These are phyloP conservation scores for Annulohypoxylon nitens DNA, from an alignment of 495 filamentous ascomycete genomes.

Conservation along the genomic window DNA sequence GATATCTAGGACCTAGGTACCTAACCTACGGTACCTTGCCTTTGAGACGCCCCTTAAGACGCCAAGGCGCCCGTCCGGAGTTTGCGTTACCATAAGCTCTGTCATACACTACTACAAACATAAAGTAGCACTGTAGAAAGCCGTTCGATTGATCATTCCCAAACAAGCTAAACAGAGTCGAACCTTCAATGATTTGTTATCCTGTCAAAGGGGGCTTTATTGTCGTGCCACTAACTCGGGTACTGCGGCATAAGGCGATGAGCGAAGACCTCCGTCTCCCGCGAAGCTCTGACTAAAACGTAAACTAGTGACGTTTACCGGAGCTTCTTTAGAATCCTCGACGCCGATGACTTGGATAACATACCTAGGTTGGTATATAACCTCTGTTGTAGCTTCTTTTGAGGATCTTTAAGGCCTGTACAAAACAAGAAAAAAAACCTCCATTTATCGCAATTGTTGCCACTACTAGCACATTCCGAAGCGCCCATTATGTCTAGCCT, in stretches of 20 bases:
- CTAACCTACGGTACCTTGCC: neutral
- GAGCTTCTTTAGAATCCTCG: neutral
- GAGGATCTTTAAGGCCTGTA: neutral
- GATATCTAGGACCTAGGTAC: too few relatives aligned
- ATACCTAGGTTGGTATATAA: neutral
- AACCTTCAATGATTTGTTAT: conserved; percentile 8
- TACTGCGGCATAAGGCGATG: conserved; percentile 20
- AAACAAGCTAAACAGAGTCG: conserved; percentile 2
- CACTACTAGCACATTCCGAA: neutral
- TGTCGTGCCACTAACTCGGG: conserved; percentile 33
- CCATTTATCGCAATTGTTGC: neutral
- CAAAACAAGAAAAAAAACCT: neutral
- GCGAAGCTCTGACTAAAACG: conserved; percentile 13
- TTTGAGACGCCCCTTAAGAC: neutral
- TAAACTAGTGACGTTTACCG: conserved; percentile 18
- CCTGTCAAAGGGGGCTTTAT: conserved; percentile 27
- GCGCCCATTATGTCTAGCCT: conserved; percentile 32
- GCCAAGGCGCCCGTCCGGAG: conserved; percentile 4
- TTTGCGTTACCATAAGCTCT: conserved; percentile 29
- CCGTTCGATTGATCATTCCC: conserved; percentile 20
- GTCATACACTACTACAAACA: neutral
- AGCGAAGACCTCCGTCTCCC: conserved; percentile 19
- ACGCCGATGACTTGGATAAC: neutral
- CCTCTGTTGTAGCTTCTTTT: neutral
- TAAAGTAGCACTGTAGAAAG: conserved; percentile 19